These are phyloP conservation scores for Penicillium freii DNA, from an alignment of 2,329 filamentous ascomycete genomes.

Conservation along the genomic window DNA sequence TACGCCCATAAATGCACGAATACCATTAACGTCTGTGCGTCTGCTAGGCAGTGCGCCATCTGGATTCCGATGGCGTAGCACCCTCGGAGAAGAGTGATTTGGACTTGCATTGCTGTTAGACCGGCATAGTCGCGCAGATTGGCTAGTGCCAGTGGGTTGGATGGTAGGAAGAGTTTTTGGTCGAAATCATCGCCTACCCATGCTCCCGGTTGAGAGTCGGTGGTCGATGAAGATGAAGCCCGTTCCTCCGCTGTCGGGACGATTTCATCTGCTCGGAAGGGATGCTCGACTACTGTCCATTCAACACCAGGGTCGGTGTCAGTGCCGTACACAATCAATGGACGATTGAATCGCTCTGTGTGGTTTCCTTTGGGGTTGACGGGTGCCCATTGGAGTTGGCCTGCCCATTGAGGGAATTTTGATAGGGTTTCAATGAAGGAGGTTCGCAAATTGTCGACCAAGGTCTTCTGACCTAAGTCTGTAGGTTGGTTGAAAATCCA, in stretches of 20 bases:
- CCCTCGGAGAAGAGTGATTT: conserved; percentile 46
- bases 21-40: conserved; percentile 44
- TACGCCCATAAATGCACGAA: conserved; percentile 48
- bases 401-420: conserved; percentile 14
- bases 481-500: conserved; percentile 1
- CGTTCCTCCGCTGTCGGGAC: conserved; percentile 4
- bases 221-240: not conserved
- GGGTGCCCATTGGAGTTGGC: conserved; percentile 15
- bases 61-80: conserved; percentile 44
- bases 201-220: not conserved
- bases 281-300: conserved; percentile 3
- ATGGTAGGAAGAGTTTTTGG: not conserved
- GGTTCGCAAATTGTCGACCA: not conserved
- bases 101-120: conserved; percentile 26
- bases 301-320: conserved; percentile 7
- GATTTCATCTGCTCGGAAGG: not conserved
- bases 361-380: not conserved
- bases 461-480: not conserved
- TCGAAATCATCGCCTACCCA: conserved; percentile 4
- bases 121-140: conserved; percentile 1
- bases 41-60: conserved; percentile 47
- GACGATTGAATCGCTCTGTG: conserved; percentile 13
- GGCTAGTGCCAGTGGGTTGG: not conserved
- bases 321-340: conserved; percentile 3
- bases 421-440: conserved; percentile 5